Percentiles rank a stretch among this genome's conserved stretches.
Evolutionary conservation across 176 grass and related monocot genomes (phyloP).

Genomic region (Pontederia crassipes): DNA sequence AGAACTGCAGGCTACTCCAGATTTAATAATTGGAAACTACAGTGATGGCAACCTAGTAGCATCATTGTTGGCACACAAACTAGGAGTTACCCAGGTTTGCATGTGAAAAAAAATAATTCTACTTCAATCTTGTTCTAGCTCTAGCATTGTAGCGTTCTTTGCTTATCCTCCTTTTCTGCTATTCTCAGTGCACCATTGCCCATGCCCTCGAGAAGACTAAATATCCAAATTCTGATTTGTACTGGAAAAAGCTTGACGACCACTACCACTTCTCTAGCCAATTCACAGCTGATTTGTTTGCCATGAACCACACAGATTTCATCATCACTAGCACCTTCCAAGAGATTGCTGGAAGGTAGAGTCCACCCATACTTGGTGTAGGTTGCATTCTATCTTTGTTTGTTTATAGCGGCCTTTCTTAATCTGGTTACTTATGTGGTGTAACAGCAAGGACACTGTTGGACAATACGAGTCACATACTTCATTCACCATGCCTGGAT

Average conservation of each 20-base stretch:
- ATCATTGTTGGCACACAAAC: constrained; percentile 75
- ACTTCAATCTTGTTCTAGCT: not conserved
- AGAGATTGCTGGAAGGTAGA: constrained; percentile 96
- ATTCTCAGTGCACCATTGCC: constrained; percentile 74
- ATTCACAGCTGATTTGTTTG: constrained; percentile 90
- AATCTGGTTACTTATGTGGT: not conserved
- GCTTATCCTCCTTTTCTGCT: constrained; percentile 6
- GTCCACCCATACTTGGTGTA: not conserved
- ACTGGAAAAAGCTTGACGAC: constrained; percentile 86
- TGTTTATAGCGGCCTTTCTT: not conserved
- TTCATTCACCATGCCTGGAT: constrained; percentile 84
- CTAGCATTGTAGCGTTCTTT: not conserved
- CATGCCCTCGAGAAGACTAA: constrained; percentile 98
- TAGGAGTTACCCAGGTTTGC: constrained; percentile 79
- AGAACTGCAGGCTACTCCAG: constrained; percentile 87
- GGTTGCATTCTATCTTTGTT: not conserved
- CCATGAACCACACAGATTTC: constrained; percentile 96
- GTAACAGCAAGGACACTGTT: constrained; percentile 74
- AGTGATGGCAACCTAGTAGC: constrained; percentile 93
- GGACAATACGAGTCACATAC: constrained; percentile 91
- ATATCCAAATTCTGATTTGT: constrained; percentile 90
- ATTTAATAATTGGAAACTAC: constrained; percentile 94
- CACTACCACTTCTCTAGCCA: constrained; percentile 98
- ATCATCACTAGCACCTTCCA: constrained; percentile 97
- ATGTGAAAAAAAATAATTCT: not conserved